These are phyloP conservation scores for Saccharum hybrid DNA, from an alignment of 202 grass and related monocot genomes.

Conservation along the genomic window DNA sequence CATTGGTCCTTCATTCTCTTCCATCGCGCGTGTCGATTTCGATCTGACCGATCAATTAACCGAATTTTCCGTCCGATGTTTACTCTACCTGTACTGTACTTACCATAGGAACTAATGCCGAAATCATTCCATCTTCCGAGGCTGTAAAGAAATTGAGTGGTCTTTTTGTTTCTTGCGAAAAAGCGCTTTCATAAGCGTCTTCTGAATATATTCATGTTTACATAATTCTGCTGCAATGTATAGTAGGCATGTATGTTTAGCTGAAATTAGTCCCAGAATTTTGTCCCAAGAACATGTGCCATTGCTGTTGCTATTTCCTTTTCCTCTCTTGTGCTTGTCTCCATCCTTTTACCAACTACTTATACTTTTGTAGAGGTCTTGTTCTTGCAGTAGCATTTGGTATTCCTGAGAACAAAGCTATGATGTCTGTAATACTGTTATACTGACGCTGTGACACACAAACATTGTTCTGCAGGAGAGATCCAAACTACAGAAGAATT, in stretches of 20 bases:
- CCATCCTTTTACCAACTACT: not conserved
- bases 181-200: not conserved
- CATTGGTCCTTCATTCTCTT: not conserved
- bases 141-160: not conserved
- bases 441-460: constrained; percentile 36
- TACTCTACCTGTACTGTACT: not conserved
- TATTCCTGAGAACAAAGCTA: not conserved
- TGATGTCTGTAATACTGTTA: not conserved
- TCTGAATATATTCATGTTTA: not conserved
- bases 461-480: constrained; percentile 52
- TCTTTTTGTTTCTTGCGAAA: not conserved
- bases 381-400: not conserved
- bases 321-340: not conserved
- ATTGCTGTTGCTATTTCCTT: not conserved
- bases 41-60: not conserved
- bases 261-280: too few relatives aligned
- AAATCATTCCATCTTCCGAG: not conserved
- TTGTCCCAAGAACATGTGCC: not conserved
- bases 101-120: not conserved
- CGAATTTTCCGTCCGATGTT: not conserved
- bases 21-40: not conserved
- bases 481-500: constrained; percentile 75
- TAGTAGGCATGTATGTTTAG: not conserved
- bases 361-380: not conserved
- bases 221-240: not conserved